Evolutionary conservation across 1,284 basidiomycete species (phyloP).

Genomic region (Golubevia sp.): DNA sequence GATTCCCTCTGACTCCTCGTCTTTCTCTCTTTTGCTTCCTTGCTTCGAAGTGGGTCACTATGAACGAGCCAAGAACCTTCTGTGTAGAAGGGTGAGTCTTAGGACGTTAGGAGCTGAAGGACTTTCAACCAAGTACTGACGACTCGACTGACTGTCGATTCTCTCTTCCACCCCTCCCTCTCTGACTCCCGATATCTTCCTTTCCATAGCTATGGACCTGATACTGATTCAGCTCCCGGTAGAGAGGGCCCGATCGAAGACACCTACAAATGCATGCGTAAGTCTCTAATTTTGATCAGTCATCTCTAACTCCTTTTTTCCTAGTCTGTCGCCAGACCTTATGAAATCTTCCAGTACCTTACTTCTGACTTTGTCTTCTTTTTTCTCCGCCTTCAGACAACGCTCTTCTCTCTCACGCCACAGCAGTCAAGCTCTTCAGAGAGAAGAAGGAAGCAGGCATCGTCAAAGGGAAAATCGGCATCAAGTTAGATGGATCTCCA

Average conservation of each 20-base stretch:
- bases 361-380: neutral
- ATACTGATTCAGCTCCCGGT: slow-evolving; percentile 10
- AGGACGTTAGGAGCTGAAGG: neutral
- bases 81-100: slow-evolving; percentile 8
- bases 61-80: slow-evolving; percentile 19
- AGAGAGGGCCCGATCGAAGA: slow-evolving; percentile 1
- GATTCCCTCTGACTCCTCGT: too few relatives aligned
- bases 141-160: neutral
- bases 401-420: slow-evolving; percentile 13
- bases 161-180: neutral
- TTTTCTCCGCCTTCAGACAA: slow-evolving; percentile 2
- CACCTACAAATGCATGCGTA: slow-evolving; percentile 9
- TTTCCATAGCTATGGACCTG: slow-evolving; percentile 5
- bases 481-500: slow-evolving; percentile 15
- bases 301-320: too few relatives aligned
- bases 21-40: too few relatives aligned
- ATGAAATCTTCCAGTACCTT: neutral
- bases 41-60: slow-evolving; percentile 13
- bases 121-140: neutral
- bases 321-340: neutral
- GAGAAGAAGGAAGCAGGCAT: slow-evolving; percentile 9
- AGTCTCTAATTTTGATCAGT: too few relatives aligned
- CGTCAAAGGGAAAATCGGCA: slow-evolving; percentile 11
- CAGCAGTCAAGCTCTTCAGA: slow-evolving; percentile 7
- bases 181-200: too few relatives aligned